Evolutionary conservation across 306 rosid genomes (phyloP).

Genomic region (Citrullus colocynthis): DNA sequence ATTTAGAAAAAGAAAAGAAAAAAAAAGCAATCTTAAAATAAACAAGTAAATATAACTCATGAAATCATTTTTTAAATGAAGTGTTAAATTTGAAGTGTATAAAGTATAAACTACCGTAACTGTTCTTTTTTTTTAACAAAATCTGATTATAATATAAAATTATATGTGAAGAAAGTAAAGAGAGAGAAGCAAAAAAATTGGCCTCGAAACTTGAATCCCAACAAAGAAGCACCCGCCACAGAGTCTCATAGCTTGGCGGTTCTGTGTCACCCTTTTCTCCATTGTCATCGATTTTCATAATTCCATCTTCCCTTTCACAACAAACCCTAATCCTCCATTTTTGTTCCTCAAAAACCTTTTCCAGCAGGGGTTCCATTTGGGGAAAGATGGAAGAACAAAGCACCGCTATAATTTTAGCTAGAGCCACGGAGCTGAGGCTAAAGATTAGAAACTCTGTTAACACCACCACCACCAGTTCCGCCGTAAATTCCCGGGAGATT

Average conservation of each 20-base stretch:
- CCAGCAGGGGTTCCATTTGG: neutral
- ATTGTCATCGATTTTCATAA: neutral
- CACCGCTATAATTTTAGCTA: constrained; percentile 66
- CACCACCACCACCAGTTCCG: constrained; percentile 10
- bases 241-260: neutral
- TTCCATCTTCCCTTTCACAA: neutral
- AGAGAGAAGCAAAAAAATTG: neutral
- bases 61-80: no score
- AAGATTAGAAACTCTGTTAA: constrained; percentile 60
- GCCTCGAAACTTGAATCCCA: neutral
- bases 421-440: constrained; percentile 74
- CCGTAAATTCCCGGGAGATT: neutral
- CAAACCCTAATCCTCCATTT: neutral
- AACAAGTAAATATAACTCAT: no score
- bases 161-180: neutral
- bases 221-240: constrained; percentile 7
- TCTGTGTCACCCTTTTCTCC: neutral
- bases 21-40: no score
- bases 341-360: neutral
- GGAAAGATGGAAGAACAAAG: constrained; percentile 30
- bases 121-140: neutral
- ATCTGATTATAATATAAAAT: neutral
- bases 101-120: neutral
- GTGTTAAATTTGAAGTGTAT: neutral
- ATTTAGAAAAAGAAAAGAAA: no score